Conservation (phyloP, 495 filamentous ascomycete genomes). For the Trichocladium antarcticum region DNA sequence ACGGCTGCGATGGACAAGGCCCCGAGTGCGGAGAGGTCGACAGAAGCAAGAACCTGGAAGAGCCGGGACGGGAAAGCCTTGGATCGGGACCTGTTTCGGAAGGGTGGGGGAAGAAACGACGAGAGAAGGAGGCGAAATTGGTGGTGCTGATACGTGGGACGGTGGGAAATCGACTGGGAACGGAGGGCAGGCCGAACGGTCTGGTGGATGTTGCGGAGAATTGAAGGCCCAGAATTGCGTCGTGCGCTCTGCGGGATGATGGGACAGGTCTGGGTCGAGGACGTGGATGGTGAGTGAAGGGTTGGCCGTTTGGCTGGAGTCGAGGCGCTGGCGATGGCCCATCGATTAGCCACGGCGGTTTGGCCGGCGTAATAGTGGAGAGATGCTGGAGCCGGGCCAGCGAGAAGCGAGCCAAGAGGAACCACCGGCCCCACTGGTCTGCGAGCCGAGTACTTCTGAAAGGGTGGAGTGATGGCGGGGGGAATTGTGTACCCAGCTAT, state of each 20-base stretch:
- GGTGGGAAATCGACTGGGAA: conserved; percentile 3
- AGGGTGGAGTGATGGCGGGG: neutral
- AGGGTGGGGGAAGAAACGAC: conserved; percentile 8
- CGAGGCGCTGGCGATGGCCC: conserved; percentile 14
- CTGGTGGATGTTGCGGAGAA: neutral
- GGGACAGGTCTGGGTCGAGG: neutral
- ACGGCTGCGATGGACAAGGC: neutral
- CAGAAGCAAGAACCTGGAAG: conserved; percentile 6
- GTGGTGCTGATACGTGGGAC: neutral
- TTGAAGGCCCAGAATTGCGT: neutral
- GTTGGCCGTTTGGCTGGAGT: neutral
- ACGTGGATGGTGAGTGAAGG: conserved; percentile 2
- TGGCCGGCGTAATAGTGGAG: conserved; percentile 48
- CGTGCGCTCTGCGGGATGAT: neutral
- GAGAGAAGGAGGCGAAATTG: neutral
- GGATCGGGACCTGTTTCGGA: conserved; percentile 15
- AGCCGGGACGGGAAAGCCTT: conserved; percentile 8
- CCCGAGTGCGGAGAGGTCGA: conserved; percentile 1
- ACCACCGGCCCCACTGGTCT: neutral
- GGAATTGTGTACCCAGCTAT: conserved; percentile 16
- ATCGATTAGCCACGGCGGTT: conserved; percentile 36
- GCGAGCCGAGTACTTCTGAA: conserved; percentile 13
- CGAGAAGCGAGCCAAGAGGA: neutral
- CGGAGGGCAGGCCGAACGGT: neutral
- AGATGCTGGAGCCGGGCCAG: conserved; percentile 22